Conservation (phyloP, 495 filamentous ascomycete species). For the Tuber aestivum region DNA sequence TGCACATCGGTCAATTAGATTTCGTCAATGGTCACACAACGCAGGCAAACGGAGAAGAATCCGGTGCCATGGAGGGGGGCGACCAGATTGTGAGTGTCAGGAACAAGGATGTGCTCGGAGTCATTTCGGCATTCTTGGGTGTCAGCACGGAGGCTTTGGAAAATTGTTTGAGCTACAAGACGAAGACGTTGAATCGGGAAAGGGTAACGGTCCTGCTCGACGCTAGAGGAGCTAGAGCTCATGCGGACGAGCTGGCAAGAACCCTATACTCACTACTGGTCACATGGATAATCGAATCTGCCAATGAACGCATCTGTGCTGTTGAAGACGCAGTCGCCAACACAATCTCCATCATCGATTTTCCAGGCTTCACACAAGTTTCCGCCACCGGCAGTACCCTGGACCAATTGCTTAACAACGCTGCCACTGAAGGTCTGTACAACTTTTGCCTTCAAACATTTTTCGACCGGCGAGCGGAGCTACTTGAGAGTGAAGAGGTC, state of each 20-base stretch:
- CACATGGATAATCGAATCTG: conserved; percentile 82
- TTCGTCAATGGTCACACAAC: conserved; percentile 77
- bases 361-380: conserved; percentile 85
- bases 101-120: conserved; percentile 83
- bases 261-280: conserved; percentile 94
- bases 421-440: conserved; percentile 83
- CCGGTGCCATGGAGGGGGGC: conserved; percentile 90
- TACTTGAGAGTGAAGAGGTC: conserved; percentile 88
- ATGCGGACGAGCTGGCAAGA: conserved; percentile 87
- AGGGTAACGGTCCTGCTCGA: conserved; percentile 96
- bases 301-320: conserved; percentile 86
- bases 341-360: conserved; percentile 91
- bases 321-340: conserved; percentile 82
- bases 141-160: conserved; percentile 74
- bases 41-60: conserved; percentile 73
- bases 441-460: conserved; percentile 91
- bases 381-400: conserved; percentile 74
- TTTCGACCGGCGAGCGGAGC: conserved; percentile 85
- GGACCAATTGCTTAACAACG: conserved; percentile 91
- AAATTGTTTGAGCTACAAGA: conserved; percentile 84
- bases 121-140: conserved; percentile 87
- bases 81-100: conserved; percentile 77
- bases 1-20: conserved; percentile 93
- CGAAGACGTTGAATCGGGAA: conserved; percentile 88
- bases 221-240: conserved; percentile 76